Conservation (phyloP, 1,284 basidiomycete genomes). For the Sporisorium iseilematis-ciliati region DNA sequence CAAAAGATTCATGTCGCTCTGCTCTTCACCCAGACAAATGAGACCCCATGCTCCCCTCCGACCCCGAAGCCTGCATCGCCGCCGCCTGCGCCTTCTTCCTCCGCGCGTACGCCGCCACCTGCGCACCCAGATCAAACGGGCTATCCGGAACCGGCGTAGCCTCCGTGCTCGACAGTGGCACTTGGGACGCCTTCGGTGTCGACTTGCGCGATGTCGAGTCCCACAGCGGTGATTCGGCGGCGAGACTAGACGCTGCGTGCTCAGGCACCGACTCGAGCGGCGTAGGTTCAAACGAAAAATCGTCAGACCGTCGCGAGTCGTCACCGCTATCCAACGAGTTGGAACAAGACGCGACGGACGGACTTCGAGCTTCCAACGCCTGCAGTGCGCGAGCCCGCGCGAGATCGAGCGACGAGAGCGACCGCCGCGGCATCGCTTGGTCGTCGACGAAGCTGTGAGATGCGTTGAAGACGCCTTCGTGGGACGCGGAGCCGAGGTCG, state of each 20-base stretch:
- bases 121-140: constrained; percentile 44
- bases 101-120: constrained; percentile 46
- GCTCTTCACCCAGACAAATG: not conserved
- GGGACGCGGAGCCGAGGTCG: constrained; percentile 33
- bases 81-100: constrained; percentile 33
- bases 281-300: constrained; percentile 47
- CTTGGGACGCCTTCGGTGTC: constrained; percentile 34
- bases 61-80: constrained; percentile 27
- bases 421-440: constrained; percentile 18
- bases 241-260: constrained; percentile 7
- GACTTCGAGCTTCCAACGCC: constrained; percentile 23
- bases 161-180: constrained; percentile 7
- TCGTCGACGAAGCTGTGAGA: constrained; percentile 21
- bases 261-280: constrained; percentile 44
- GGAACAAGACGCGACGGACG: constrained; percentile 14
- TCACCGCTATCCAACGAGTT: constrained; percentile 27
- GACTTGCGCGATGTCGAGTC: constrained; percentile 32
- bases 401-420: constrained; percentile 40
- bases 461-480: constrained; percentile 35
- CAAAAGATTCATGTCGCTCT: too few species aligned
- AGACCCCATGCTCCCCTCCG: constrained; percentile 13
- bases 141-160: constrained; percentile 27
- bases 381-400: constrained; percentile 41
- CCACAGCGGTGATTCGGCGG: constrained; percentile 12
- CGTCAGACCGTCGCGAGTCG: constrained; percentile 31